Percentiles rank a stretch among this genome's conserved stretches.
These are phyloP conservation scores for Ceratobasidium sp. DNA, from an alignment of 1,284 basidiomycete species.

Conservation along the genomic window DNA sequence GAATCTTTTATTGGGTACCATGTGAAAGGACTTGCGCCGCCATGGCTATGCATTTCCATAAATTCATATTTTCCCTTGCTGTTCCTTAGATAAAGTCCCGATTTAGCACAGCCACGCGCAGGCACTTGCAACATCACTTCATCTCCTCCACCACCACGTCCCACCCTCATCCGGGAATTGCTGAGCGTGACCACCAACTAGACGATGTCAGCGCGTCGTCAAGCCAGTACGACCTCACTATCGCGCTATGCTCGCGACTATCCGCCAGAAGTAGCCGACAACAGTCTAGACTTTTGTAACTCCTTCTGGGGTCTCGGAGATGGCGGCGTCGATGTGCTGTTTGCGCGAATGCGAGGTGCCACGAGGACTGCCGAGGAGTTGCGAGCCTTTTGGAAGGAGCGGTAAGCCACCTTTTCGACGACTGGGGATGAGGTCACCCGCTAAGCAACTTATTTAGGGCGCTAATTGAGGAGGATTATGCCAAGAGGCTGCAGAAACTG, in stretches of 20 bases:
- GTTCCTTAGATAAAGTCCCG: slow-evolving; percentile 1
- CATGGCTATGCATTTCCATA: slow-evolving; percentile 13
- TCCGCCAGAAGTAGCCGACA: slow-evolving; percentile 53
- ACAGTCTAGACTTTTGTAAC: slow-evolving; percentile 91
- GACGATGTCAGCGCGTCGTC: slow-evolving; percentile 50
- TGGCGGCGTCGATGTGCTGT: slow-evolving; percentile 90
- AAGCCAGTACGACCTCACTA: slow-evolving; percentile 51
- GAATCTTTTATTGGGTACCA: not conserved
- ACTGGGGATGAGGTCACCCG: slow-evolving; percentile 9
- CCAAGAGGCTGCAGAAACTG: slow-evolving; percentile 87
- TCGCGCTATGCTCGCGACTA: slow-evolving; percentile 49
- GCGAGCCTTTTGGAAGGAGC: slow-evolving; percentile 88
- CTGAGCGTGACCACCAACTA: not conserved
- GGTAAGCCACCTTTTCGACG: slow-evolving; percentile 64
- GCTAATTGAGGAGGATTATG: slow-evolving; percentile 94
- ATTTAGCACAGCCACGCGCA: slow-evolving; percentile 35
- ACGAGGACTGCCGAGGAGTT: slow-evolving; percentile 92
- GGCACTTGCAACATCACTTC: slow-evolving; percentile 33
- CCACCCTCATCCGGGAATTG: too few relatives aligned
- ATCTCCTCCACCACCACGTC: slow-evolving; percentile 45
- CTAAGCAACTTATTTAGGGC: slow-evolving; percentile 64
- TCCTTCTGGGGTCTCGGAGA: slow-evolving; percentile 93
- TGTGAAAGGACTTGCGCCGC: not conserved
- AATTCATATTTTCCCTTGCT: slow-evolving; percentile 17
- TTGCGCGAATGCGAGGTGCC: slow-evolving; percentile 88